Evolutionary conservation across 2,329 filamentous ascomycete species (phyloP), one percentile per base, ranked within the genome.

Genomic region (Trichoderma koningiopsis): DNA sequence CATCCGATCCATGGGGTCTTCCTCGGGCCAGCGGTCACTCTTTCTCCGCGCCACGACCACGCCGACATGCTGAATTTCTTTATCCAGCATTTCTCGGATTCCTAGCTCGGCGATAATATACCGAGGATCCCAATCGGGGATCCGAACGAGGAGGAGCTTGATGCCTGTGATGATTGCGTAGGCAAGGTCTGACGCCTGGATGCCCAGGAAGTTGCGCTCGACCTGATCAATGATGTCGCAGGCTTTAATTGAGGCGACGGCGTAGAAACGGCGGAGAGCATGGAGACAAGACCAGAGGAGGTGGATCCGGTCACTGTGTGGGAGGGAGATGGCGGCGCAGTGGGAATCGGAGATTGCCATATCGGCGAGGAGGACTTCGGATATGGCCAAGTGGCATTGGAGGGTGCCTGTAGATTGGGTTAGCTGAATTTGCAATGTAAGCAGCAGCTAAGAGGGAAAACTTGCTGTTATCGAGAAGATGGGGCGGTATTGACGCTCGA

Each of bases 301-400:
- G 24, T 80, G 77, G 1, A 85, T 76, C 8, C 83, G 81, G 37
- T 84, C 81, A 1, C 78, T 74, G 10, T 76, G 71, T 5, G 79
- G 65, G 63, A 84, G 75, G 53, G 75, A 75, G 3, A 75, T 72
- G 10, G 76, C 69, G 11, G 72, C 72, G 55, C 77, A 77, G 70
- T 77, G 75, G 29, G 76, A 72, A 3, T 84, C 83, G 4, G 81
- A 80, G 33, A 86, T 75, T 69, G 79, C 81, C 47, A 83, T 75
- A 71, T 85, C 84, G 71, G 82, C 83, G 22, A 86, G 76, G 4
- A 86, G 79, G 10, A 84, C 77, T 71, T 85, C 80, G 27, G 82
- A 82, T 14, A 85, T 78, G 70, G 79, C 75, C 10, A 84, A 55
- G 71, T 86, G 84, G 13, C 79, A 79, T 31, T 76, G 76, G 7